A percentile compares a stretch with the other conserved stretches of the same genome.
phyloP scores from a whole-genome alignment of 306 rosid species.

The Gastrolobium bilobum region DNA sequence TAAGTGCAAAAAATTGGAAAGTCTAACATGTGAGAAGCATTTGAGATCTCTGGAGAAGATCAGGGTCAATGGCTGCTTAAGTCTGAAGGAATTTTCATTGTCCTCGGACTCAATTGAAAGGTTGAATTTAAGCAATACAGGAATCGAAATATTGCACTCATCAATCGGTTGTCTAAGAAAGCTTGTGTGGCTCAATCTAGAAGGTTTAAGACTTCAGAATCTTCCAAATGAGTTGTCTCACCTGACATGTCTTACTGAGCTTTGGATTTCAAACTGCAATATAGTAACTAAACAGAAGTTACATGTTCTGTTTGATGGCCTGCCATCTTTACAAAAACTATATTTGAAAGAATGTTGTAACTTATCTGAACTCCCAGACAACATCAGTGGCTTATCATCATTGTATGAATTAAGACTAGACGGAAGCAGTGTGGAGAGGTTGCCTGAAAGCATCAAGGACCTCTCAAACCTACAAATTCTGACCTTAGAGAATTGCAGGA shows the following conservation, averaged over 20 bases:
- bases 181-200: neutral
- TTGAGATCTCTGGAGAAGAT: neutral
- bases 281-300: neutral
- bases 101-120: neutral
- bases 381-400: neutral
- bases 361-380: conserved; percentile 24
- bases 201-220: neutral
- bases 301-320: conserved; percentile 16
- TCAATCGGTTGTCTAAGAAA: conserved; percentile 2
- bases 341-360: neutral
- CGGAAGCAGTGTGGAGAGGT: conserved; percentile 17
- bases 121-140: neutral
- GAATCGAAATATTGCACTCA: neutral
- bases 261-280: neutral
- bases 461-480: conserved; percentile 7
- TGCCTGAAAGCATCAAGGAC: conserved; percentile 41
- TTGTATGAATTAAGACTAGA: neutral
- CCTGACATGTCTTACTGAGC: neutral
- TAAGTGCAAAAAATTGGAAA: neutral
- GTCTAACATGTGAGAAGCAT: neutral
- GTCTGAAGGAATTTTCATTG: conserved; percentile 24
- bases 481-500: neutral
- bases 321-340: neutral
- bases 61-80: neutral
- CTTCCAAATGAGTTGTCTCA: neutral